These are phyloP conservation scores for Diplotaxis tenuifolia DNA, from an alignment of 345 rosid genomes.

Conservation along the genomic window DNA sequence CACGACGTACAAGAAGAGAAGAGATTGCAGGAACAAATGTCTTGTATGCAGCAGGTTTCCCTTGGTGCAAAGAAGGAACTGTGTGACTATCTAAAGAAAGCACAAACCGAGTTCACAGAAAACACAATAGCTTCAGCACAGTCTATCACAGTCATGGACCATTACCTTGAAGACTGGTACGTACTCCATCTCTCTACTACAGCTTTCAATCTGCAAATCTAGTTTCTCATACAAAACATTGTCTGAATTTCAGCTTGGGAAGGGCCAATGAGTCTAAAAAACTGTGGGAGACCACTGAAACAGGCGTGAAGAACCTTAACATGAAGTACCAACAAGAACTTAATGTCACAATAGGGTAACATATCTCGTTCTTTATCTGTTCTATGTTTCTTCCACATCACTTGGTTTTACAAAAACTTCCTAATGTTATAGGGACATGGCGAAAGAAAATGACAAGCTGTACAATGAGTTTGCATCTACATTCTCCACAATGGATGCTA, in stretches of 20 bases:
- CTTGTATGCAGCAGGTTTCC: slow-evolving; percentile 58
- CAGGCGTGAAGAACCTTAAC: slow-evolving; percentile 40
- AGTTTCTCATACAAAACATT: background rate
- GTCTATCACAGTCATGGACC: slow-evolving; percentile 52
- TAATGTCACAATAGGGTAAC: slow-evolving; percentile 16
- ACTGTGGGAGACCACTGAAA: slow-evolving; percentile 55
- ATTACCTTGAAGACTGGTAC: slow-evolving; percentile 65
- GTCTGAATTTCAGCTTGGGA: slow-evolving; percentile 48
- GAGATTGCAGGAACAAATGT: slow-evolving; percentile 56
- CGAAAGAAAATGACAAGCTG: slow-evolving; percentile 34
- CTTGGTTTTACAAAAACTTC: background rate
- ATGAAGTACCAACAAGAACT: slow-evolving; percentile 31
- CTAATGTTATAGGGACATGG: slow-evolving; percentile 48
- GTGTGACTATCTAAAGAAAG: slow-evolving; percentile 45
- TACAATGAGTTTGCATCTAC: slow-evolving; percentile 48
- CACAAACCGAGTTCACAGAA: slow-evolving; percentile 49
- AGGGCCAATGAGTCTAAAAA: slow-evolving; percentile 45
- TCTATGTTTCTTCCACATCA: background rate
- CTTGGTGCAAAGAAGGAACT: slow-evolving; percentile 50
- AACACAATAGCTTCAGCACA: slow-evolving; percentile 63
- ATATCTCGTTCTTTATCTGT: slow-evolving; percentile 36
- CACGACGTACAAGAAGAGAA: slow-evolving; percentile 45
- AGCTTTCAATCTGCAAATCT: background rate
- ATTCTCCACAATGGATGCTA: slow-evolving; percentile 46
- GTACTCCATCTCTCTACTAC: background rate